These are phyloP conservation scores for Heterobasidion parviporum DNA, from an alignment of 1,284 basidiomycete species.

Conservation along the genomic window DNA sequence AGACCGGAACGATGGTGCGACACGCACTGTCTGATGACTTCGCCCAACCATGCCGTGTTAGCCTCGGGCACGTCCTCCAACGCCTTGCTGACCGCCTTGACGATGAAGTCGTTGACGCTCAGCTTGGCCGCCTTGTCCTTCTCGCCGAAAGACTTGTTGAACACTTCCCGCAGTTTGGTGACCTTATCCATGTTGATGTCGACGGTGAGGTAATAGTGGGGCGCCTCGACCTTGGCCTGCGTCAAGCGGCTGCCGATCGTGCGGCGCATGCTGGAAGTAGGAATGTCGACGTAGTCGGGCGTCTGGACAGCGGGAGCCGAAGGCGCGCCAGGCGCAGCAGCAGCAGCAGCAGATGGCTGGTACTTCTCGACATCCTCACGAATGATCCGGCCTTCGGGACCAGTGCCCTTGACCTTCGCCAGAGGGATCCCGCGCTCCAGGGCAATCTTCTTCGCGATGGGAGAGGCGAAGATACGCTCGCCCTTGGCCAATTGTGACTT, in stretches of 20 bases:
- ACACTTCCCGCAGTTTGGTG: conserved; percentile 88
- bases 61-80: conserved; percentile 94
- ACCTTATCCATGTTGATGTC: conserved; percentile 98
- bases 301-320: conserved; percentile 33
- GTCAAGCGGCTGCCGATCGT: conserved; percentile 87
- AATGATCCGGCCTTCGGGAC: conserved; percentile 90
- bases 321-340: conserved; percentile 31
- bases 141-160: conserved; percentile 85
- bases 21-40: conserved; percentile 87
- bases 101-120: conserved; percentile 97
- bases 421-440: conserved; percentile 93
- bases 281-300: conserved; percentile 82
- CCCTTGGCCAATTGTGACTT: conserved; percentile 56
- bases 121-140: conserved; percentile 83
- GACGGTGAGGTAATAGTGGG: conserved; percentile 97
- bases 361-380: conserved; percentile 93
- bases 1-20: conserved; percentile 2
- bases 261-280: conserved; percentile 93
- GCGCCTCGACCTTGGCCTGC: conserved; percentile 89
- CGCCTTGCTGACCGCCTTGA: conserved; percentile 91
- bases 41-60: conserved; percentile 97
- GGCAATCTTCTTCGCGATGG: conserved; percentile 95
- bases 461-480: conserved; percentile 88
- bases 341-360: conserved; percentile 43
- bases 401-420: conserved; percentile 86